phyloP scores from a whole-genome alignment of 2,329 filamentous ascomycete genomes.

The Arthrobotrys iridis region DNA sequence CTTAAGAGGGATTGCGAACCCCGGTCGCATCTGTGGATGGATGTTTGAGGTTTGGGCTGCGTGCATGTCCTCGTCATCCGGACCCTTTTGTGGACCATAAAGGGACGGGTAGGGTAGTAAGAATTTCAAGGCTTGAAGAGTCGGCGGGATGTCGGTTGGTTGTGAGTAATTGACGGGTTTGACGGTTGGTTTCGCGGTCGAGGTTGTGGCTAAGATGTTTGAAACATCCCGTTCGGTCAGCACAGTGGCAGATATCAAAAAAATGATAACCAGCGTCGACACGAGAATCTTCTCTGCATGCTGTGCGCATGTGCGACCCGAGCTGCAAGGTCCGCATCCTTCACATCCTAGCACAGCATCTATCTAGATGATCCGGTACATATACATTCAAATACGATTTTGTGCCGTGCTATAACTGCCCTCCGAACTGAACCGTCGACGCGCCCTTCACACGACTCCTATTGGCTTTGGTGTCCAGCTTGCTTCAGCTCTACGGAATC shows the following conservation, averaged over 20 bases:
- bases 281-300: slow-evolving; percentile 9
- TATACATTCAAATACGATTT: not conserved
- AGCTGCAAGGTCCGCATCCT: slow-evolving; percentile 34
- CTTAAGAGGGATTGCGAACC: slow-evolving; percentile 1
- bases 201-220: slow-evolving; percentile 30
- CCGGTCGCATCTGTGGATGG: slow-evolving; percentile 3
- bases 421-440: not conserved
- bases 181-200: not conserved
- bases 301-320: slow-evolving; percentile 49
- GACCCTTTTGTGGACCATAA: not conserved
- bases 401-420: slow-evolving; percentile 17
- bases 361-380: slow-evolving; percentile 2
- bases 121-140: not conserved
- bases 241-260: not conserved
- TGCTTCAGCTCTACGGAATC: slow-evolving; percentile 55
- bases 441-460: slow-evolving; percentile 55
- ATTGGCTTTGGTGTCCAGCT: slow-evolving; percentile 57
- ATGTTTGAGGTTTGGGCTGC: slow-evolving; percentile 22
- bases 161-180: not conserved
- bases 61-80: slow-evolving; percentile 18
- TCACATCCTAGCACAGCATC: not conserved
- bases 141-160: not conserved
- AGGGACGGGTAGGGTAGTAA: not conserved
- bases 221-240: slow-evolving; percentile 28
- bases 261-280: not conserved